Evolutionary conservation across 257 asterid species (phyloP), one percentile per base, ranked within the genome.

Genomic region (Voacanga thouarsii): DNA sequence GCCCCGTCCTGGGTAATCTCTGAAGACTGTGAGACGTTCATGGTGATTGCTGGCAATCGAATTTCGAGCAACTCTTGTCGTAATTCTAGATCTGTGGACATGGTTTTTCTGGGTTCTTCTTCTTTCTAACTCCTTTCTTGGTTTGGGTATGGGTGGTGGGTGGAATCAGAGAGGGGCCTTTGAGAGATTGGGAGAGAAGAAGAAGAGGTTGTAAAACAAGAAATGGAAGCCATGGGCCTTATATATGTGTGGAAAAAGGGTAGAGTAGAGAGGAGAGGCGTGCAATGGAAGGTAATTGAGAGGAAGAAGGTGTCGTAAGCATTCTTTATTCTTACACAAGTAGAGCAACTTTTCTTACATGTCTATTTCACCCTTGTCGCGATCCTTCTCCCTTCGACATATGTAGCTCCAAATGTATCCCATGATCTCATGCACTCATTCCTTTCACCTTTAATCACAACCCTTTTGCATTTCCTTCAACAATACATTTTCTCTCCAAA

Each of bases 81-180:
- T 44, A 90, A 77, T 77, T 86, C 82, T 33, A 85, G 90, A 87
- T 90, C 90, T 72, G 89, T 56, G 0, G 93, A 80, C 92, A 87
- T 89, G 44, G 71, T 28, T 63, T 63, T 55, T 59, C 8, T 21
- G 47, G 18, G 7, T 19, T 63, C 21, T 33, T 39, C 23, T 64
- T 61, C 6, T 12, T n/a, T 41, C 26, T n/a, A 33, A 10, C 7
- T 33, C 5, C 45, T 21, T 65, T 6, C 45, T 24, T 71, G 21
- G 6, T 21, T 41, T 67, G 23, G 47, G 6, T 66, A 49, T 8
- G 39, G 71, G 74, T 66, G 59, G 77, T 45, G 9, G 77, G 71
- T 45, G 74, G n/a, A 71, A n/a, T n/a, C n/a, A 39, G 74, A 4
- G 73, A 68, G 24, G 64, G 26, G 72, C 16, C 12, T 55, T n/a